Base-by-base conservation (phyloP, 352 stramenopile species). In the Phytopythium boreale region DNA sequence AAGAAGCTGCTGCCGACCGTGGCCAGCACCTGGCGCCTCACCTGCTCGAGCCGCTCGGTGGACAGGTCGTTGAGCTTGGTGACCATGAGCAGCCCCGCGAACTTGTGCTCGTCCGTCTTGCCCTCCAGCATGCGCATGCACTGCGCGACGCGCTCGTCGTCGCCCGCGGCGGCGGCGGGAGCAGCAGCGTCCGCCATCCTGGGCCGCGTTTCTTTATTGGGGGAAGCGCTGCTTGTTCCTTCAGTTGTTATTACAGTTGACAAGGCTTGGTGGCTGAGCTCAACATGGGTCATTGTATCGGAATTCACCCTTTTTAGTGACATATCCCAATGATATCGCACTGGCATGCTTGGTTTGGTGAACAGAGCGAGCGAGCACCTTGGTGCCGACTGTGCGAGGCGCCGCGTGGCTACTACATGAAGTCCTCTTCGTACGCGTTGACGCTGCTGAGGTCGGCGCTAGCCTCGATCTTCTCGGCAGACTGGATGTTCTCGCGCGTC, bases 11-110 rank as follows among this genome's bases (percentile, higher is more conserved):
- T 65, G 47, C 87, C 85, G 56, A 93, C 75, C 26, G 70, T 88
- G 17, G 76, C 68, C 14, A 94, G 71, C 50, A 94, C 84, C 49
- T 88, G 75, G 26, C 61, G 66, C 0, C 84, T 77, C 68, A 94
- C 64, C 41, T 77, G 63, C 63, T 80, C 76, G 52, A 88, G 67
- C 24, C 67, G 79, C 37, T 77, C 69, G 46, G 56, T 56, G 22
- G 77, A 64, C 24, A 93, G 62, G 10, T 81, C 65, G 24, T 64
- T 64, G 44, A 94, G 80, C 67, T 94, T 96, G 26, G 87, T 90
- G 76, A 93, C 67, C 87, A 96, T 96, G 41, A 94, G 76, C 72
- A 96, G 65, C 1, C 87, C 87, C 1, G 87, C 87, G 59, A 96
- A 93, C 67, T 94, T 94, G 79, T 96, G 84, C 71, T 96, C 87